phyloP scores from a whole-genome alignment of 441 rosid genomes.

The Erysimum cheiri region DNA sequence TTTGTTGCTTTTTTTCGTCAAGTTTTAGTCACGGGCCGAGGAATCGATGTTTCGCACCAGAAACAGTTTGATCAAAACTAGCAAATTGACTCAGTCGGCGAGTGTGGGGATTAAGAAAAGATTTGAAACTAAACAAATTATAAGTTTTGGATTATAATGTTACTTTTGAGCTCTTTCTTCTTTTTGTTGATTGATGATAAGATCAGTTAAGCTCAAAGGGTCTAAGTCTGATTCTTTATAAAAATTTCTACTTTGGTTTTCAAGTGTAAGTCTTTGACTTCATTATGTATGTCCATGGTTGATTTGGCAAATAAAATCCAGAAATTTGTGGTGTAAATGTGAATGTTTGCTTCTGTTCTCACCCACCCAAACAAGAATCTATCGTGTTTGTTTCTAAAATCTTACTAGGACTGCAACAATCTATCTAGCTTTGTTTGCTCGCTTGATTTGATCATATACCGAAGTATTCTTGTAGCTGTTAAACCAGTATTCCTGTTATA shows the following conservation, averaged over 20 bases:
- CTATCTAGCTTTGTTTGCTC: constrained; percentile 6
- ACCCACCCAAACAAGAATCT: not conserved
- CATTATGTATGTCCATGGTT: not conserved
- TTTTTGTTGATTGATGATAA: constrained; percentile 2
- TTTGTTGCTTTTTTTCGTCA: not conserved
- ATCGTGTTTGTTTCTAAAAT: not conserved
- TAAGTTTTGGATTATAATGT: not conserved
- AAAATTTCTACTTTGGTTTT: not conserved
- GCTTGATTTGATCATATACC: not conserved
- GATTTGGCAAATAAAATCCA: not conserved
- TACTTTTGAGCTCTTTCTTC: constrained; percentile 6
- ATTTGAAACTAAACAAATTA: not conserved
- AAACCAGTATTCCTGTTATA: constrained; percentile 6
- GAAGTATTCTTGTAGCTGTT: not conserved
- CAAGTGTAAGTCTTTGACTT: not conserved
- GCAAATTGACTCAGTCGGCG: not conserved
- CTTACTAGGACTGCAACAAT: constrained; percentile 5
- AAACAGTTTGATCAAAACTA: not conserved
- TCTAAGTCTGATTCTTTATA: not conserved
- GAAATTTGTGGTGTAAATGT: not conserved
- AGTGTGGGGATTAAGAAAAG: not conserved
- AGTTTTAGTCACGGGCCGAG: not conserved
- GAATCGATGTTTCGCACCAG: too few relatives aligned
- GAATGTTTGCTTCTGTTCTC: not conserved
- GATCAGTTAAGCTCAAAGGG: not conserved